Evolutionary conservation across 495 filamentous ascomycete genomes (phyloP).

Genomic region (Daldinia vernicosa): DNA sequence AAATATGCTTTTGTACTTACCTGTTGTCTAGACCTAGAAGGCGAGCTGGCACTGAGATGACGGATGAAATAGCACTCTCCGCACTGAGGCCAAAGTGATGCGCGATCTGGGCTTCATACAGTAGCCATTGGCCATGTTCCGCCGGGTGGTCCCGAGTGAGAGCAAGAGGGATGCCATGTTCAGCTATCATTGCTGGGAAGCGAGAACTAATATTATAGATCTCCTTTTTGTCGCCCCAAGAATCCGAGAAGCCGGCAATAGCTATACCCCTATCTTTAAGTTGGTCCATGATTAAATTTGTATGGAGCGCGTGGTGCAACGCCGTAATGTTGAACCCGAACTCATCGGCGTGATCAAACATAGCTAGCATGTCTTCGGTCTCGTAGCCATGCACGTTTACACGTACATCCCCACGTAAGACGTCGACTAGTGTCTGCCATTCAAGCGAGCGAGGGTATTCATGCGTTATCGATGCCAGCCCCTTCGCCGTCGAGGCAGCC

Average conservation of each 20-base stretch:
- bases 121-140: constrained; percentile 54
- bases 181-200: constrained; percentile 56
- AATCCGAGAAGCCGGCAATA: constrained; percentile 56
- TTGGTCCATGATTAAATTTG: constrained; percentile 60
- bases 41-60: constrained; percentile 59
- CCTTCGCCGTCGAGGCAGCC: constrained; percentile 41
- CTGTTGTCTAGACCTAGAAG: constrained; percentile 55
- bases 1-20: constrained; percentile 4
- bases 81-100: constrained; percentile 59
- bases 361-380: constrained; percentile 60
- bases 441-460: constrained; percentile 55
- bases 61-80: constrained; percentile 58
- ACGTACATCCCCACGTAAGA: constrained; percentile 59
- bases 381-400: constrained; percentile 66
- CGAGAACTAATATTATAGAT: constrained; percentile 60
- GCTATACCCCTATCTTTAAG: constrained; percentile 55
- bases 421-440: constrained; percentile 59
- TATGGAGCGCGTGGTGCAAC: constrained; percentile 62
- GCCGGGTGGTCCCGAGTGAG: constrained; percentile 59
- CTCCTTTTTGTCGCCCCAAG: constrained; percentile 62
- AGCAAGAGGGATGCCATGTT: constrained; percentile 59
- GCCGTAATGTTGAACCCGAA: constrained; percentile 61
- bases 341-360: constrained; percentile 61
- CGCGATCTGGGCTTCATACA: constrained; percentile 59
- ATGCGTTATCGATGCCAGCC: not conserved